phyloP scores from a whole-genome alignment of 495 filamentous ascomycete species.

The Talaromyces nanjingensis region DNA sequence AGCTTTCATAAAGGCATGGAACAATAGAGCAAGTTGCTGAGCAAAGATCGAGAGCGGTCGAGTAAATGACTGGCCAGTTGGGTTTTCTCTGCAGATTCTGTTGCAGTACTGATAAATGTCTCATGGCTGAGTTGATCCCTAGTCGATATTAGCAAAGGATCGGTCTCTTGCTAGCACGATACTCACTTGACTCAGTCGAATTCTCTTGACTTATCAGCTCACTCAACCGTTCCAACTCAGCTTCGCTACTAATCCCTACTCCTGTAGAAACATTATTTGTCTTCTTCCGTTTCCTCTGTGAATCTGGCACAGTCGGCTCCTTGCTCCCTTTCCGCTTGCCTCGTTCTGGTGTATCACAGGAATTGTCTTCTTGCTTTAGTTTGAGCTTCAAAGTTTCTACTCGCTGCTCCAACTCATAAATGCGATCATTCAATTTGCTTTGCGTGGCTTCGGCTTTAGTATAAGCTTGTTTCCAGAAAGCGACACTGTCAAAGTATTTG shows the following conservation, averaged over 20 bases:
- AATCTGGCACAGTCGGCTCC: constrained; percentile 7
- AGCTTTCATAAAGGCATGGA: background rate
- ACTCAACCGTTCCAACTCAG: background rate
- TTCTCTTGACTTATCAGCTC: background rate
- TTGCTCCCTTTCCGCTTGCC: constrained; percentile 22
- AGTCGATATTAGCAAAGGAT: background rate
- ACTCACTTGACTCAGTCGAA: background rate
- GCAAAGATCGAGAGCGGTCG: constrained; percentile 21
- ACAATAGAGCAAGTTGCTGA: constrained; percentile 17
- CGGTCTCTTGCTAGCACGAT: background rate
- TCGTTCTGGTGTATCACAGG: constrained; percentile 6
- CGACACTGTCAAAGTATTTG: constrained; percentile 39
- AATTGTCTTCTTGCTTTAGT: background rate
- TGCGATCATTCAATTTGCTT: constrained; percentile 32
- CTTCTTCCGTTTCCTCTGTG: constrained; percentile 20
- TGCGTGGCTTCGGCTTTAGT: constrained; percentile 37
- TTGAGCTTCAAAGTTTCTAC: constrained; percentile 25
- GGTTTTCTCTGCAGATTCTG: constrained; percentile 23
- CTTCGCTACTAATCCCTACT: background rate
- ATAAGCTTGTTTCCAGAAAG: constrained; percentile 47
- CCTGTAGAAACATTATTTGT: constrained; percentile 8
- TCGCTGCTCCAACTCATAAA: constrained; percentile 35
- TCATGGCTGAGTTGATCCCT: constrained; percentile 21
- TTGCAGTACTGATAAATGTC: constrained; percentile 29
- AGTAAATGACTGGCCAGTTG: constrained; percentile 15